Evolutionary conservation across 371 early-diverging fungal species (phyloP).

Genomic region (Mortierella polycephala): DNA sequence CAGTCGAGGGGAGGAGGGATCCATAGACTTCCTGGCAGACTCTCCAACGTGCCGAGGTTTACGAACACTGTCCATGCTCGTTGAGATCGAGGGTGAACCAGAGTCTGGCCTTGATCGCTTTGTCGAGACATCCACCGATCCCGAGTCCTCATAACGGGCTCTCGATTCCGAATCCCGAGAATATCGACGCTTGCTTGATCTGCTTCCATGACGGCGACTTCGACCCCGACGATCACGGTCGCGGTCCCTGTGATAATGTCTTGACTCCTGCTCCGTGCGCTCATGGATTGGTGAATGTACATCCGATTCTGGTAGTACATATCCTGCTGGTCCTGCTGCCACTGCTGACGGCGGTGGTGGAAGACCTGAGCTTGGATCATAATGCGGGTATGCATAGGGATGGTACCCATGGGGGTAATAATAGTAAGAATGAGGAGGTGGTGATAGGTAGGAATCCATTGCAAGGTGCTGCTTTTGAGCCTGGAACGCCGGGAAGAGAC

Average conservation of each 20-base stretch:
- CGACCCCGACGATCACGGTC: slow-evolving; percentile 24
- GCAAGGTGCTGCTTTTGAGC: slow-evolving; percentile 15
- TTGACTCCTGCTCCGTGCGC: background rate
- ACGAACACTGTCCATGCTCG: slow-evolving; percentile 2
- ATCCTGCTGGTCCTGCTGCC: background rate
- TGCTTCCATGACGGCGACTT: slow-evolving; percentile 20
- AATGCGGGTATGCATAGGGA: background rate
- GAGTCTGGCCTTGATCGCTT: slow-evolving; percentile 36
- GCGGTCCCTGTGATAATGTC: slow-evolving; percentile 10
- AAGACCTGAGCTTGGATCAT: slow-evolving; percentile 11
- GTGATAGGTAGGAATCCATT: slow-evolving; percentile 6
- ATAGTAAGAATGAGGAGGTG: slow-evolving; percentile 12
- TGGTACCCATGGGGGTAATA: slow-evolving; percentile 9
- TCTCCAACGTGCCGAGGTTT: slow-evolving; percentile 2
- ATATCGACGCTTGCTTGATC: slow-evolving; percentile 37
- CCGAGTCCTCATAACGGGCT: slow-evolving; percentile 2
- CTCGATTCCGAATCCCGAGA: slow-evolving; percentile 29
- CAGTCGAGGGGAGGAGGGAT: background rate
- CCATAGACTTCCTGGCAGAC: background rate
- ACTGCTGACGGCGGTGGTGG: background rate
- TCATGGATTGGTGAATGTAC: background rate
- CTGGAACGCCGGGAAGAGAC: slow-evolving; percentile 44
- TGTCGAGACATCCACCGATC: slow-evolving; percentile 2
- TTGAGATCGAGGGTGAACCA: slow-evolving; percentile 18
- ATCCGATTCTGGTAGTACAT: background rate